These are phyloP conservation scores for Epichloe gansuensis DNA, from an alignment of 2,329 filamentous ascomycete genomes.

Conservation along the genomic window DNA sequence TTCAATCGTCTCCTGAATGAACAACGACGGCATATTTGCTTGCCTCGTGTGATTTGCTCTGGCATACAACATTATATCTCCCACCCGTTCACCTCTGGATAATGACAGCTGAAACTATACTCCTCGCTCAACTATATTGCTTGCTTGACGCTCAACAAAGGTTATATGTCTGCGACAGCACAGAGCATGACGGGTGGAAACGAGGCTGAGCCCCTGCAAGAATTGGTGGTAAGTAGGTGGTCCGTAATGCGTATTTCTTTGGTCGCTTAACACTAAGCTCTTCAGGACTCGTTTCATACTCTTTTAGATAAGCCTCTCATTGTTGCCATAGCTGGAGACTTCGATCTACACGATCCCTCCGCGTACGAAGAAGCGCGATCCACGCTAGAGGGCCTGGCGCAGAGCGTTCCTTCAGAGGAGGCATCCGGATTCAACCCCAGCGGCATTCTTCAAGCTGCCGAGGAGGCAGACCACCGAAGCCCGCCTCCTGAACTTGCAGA, in stretches of 20 bases:
- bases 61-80: too few species aligned
- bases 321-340: conserved; percentile 63
- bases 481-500: conserved; percentile 5
- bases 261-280: background rate
- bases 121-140: background rate
- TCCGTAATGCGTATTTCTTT: too few species aligned
- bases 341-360: conserved; percentile 43
- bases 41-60: background rate
- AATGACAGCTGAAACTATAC: background rate
- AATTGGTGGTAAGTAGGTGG: conserved; percentile 17
- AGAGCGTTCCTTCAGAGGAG: conserved; percentile 54
- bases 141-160: background rate
- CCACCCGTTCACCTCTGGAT: background rate
- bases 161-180: background rate
- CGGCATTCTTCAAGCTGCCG: conserved; percentile 43
- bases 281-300: conserved; percentile 58
- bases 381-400: conserved; percentile 54
- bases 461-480: conserved; percentile 11
- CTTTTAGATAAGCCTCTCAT: conserved; percentile 69
- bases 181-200: conserved; percentile 14
- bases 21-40: background rate
- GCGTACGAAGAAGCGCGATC: conserved; percentile 42
- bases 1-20: background rate
- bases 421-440: conserved; percentile 68
- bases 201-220: conserved; percentile 14